phyloP scores from a whole-genome alignment of 768 basidiomycete genomes.

The Amanita inopinata region DNA sequence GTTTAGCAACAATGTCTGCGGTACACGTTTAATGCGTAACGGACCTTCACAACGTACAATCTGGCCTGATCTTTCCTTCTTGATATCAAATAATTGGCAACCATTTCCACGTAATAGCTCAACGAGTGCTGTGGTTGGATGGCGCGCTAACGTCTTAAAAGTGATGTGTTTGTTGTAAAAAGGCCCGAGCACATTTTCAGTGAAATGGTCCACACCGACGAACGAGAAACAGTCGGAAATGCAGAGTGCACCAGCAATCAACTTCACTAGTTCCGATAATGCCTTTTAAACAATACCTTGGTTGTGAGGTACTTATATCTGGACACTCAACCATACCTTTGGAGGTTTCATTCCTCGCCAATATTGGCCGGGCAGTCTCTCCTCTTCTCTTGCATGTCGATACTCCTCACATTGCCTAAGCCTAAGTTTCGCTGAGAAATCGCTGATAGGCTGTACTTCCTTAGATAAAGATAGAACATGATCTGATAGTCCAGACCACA shows the following conservation, averaged over 20 bases:
- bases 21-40: conserved; percentile 10
- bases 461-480: conserved; percentile 51
- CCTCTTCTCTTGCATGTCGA: conserved; percentile 34
- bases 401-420: conserved; percentile 39
- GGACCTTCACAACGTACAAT: conserved; percentile 44
- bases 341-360: conserved; percentile 74
- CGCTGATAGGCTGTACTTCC: conserved; percentile 34
- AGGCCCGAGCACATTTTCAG: conserved; percentile 58
- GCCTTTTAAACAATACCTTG: conserved; percentile 29
- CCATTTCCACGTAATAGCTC: conserved; percentile 66
- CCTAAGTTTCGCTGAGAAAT: conserved; percentile 42
- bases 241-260: conserved; percentile 70
- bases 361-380: conserved; percentile 52
- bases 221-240: conserved; percentile 65
- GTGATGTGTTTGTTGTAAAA: conserved; percentile 75
- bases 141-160: conserved; percentile 60
- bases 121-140: conserved; percentile 68
- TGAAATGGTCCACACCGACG: conserved; percentile 52
- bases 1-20: neutral
- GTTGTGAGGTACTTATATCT: neutral
- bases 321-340: conserved; percentile 39
- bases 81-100: conserved; percentile 55
- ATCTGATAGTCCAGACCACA: conserved; percentile 55
- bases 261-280: conserved; percentile 74
- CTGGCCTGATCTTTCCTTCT: conserved; percentile 36